Evolutionary conservation across 1,284 basidiomycete genomes (phyloP).

Genomic region (Pseudozyma sp.): DNA sequence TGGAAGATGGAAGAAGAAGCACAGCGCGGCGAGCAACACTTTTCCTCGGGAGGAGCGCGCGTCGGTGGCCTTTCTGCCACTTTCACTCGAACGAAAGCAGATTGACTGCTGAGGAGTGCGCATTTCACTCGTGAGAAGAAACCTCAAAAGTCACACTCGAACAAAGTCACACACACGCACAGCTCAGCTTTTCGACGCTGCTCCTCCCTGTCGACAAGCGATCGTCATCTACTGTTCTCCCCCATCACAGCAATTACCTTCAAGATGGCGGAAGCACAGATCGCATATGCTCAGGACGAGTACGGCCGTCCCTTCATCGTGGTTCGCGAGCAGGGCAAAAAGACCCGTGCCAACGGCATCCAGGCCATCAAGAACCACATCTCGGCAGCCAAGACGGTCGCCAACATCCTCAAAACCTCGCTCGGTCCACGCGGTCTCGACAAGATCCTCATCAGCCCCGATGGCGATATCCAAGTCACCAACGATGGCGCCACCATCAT

Average conservation of each 20-base stretch:
- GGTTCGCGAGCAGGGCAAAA: slow-evolving; percentile 91
- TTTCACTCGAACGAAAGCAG: slow-evolving; percentile 24
- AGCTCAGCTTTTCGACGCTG: slow-evolving; percentile 6
- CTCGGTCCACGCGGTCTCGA: slow-evolving; percentile 95
- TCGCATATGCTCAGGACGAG: slow-evolving; percentile 72
- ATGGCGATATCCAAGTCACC: slow-evolving; percentile 98
- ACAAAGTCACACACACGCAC: slow-evolving; percentile 7
- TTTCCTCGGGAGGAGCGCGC: slow-evolving; percentile 10
- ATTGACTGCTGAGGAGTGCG: slow-evolving; percentile 1
- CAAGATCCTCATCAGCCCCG: slow-evolving; percentile 98
- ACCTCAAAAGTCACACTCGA: neutral
- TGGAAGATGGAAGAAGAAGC: slow-evolving; percentile 45
- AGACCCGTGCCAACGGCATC: slow-evolving; percentile 91
- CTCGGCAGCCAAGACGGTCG: slow-evolving; percentile 86
- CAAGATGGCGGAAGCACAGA: slow-evolving; percentile 65
- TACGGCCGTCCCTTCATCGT: slow-evolving; percentile 98
- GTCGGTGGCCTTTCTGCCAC: slow-evolving; percentile 16
- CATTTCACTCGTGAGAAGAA: slow-evolving; percentile 17
- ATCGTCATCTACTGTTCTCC: slow-evolving; percentile 5
- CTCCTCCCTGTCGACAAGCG: slow-evolving; percentile 2
- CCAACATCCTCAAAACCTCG: slow-evolving; percentile 94
- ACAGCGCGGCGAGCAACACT: slow-evolving; percentile 29
- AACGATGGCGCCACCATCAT: slow-evolving; percentile 86
- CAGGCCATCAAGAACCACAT: slow-evolving; percentile 86
- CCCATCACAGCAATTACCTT: slow-evolving; percentile 2